Conservation (phyloP, 2,329 filamentous ascomycete genomes). For the Diaporthe eres region DNA sequence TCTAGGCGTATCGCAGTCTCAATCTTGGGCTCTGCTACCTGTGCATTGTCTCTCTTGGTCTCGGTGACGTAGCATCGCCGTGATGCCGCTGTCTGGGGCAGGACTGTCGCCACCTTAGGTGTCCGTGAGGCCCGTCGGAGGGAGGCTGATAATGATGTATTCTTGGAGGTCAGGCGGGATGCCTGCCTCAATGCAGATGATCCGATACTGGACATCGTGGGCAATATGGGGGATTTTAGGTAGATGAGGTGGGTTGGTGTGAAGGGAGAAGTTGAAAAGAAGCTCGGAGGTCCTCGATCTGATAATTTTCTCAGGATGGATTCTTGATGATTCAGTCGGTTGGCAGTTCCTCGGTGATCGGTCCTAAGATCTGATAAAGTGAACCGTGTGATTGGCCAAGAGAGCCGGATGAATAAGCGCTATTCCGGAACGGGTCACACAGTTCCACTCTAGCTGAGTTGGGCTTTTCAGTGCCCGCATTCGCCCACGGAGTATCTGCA, state of each 20-base stretch:
- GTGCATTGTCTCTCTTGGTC: conserved; percentile 83
- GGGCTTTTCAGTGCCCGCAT: conserved; percentile 2
- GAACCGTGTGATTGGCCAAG: background rate
- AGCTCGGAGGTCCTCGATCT: conserved; percentile 7
- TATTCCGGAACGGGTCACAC: background rate
- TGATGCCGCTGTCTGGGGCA: conserved; percentile 47
- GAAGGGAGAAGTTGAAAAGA: conserved; percentile 39
- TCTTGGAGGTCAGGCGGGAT: conserved; percentile 68
- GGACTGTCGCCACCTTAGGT: conserved; percentile 51
- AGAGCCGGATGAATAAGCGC: background rate
- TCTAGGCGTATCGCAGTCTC: conserved; percentile 90
- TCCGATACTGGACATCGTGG: conserved; percentile 75
- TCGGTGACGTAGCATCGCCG: conserved; percentile 84
- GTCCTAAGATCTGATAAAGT: conserved; percentile 26
- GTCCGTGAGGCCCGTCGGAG: conserved; percentile 51
- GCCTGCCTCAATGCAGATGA: conserved; percentile 82
- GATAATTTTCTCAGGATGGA: conserved; percentile 37
- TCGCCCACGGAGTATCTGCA: background rate
- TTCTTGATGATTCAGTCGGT: conserved; percentile 34
- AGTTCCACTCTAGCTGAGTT: conserved; percentile 9
- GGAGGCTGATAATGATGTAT: conserved; percentile 54
- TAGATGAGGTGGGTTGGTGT: background rate
- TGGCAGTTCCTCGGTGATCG: conserved; percentile 17
- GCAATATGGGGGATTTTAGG: background rate
- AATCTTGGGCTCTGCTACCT: conserved; percentile 85